phyloP scores from a whole-genome alignment of 768 basidiomycete species.

The Amanita molliuscula region DNA sequence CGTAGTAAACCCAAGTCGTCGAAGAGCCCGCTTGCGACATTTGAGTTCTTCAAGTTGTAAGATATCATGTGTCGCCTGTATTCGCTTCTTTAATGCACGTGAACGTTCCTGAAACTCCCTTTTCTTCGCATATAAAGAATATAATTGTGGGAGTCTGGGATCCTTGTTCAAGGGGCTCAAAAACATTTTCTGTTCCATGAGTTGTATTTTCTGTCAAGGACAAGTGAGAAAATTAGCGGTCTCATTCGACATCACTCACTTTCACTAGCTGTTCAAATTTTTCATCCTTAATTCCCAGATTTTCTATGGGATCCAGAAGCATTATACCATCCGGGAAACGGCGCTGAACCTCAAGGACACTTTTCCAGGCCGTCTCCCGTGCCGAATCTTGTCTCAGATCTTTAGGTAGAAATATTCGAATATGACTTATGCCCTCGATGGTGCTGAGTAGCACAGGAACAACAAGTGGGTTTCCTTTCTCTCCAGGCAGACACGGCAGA shows the following conservation, averaged over 20 bases:
- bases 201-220: conserved; percentile 68
- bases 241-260: conserved; percentile 18
- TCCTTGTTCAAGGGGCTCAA: conserved; percentile 73
- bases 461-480: conserved; percentile 76
- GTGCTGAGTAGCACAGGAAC: conserved; percentile 86
- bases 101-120: conserved; percentile 59
- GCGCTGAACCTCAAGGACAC: conserved; percentile 81
- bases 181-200: conserved; percentile 81
- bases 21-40: conserved; percentile 85
- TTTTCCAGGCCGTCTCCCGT: conserved; percentile 83
- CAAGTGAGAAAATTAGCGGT: neutral
- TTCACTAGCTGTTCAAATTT: conserved; percentile 83
- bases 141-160: conserved; percentile 68
- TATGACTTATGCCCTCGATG: conserved; percentile 74
- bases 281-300: conserved; percentile 94
- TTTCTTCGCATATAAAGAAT: conserved; percentile 72
- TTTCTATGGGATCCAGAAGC: conserved; percentile 82
- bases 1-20: conserved; percentile 85
- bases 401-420: conserved; percentile 84
- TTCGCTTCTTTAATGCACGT: conserved; percentile 72
- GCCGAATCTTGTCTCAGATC: conserved; percentile 71
- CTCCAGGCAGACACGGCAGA: conserved; percentile 58
- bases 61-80: conserved; percentile 84
- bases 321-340: conserved; percentile 84
- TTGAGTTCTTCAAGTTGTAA: conserved; percentile 96